A percentile compares a stretch with the other conserved stretches of the same genome.
These are phyloP conservation scores for Myxozyma nipponensis DNA, from an alignment of 805 yeast genomes.

Conservation along the genomic window DNA sequence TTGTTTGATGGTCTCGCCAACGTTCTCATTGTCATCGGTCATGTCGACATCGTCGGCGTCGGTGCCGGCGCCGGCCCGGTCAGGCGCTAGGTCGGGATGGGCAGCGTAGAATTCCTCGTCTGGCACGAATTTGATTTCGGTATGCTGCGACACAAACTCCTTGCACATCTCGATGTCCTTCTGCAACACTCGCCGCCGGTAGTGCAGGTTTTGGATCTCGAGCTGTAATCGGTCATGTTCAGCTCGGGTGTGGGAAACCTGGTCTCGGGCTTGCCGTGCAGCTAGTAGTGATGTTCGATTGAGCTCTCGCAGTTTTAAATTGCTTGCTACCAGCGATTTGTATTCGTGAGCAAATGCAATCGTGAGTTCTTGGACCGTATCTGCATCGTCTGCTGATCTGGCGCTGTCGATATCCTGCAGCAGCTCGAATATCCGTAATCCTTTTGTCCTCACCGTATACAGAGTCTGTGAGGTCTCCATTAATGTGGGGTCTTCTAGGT, in stretches of 20 bases:
- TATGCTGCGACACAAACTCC: slow-evolving; percentile 19
- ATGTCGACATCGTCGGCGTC: slow-evolving; percentile 1
- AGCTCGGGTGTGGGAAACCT: slow-evolving; percentile 1
- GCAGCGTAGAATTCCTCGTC: slow-evolving; percentile 14
- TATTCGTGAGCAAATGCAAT: background rate
- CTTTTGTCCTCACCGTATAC: too few relatives aligned
- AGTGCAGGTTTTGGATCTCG: slow-evolving; percentile 18
- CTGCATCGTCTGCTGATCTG: too few relatives aligned
- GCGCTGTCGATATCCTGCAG: too few relatives aligned
- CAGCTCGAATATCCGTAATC: too few relatives aligned
- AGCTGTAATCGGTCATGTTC: slow-evolving; percentile 21
- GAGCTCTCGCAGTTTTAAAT: slow-evolving; percentile 2
- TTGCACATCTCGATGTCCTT: slow-evolving; percentile 19
- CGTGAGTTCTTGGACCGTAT: too few relatives aligned
- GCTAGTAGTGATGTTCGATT: slow-evolving; percentile 9
- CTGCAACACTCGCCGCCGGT: slow-evolving; percentile 19
- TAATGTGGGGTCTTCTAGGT: too few relatives aligned
- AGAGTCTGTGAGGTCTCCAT: too few relatives aligned
- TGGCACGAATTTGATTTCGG: slow-evolving; percentile 19
- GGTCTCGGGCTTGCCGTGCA: background rate
- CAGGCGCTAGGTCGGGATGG: slow-evolving; percentile 13
- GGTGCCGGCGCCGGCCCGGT: background rate
- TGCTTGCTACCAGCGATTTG: slow-evolving; percentile 4
- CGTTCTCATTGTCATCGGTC: background rate
- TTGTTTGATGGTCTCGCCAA: background rate